Evolutionary conservation across 1,284 basidiomycete genomes (phyloP), one percentile per base, ranked within the genome.

Genomic region (Leccinum pseudoinsigne): DNA sequence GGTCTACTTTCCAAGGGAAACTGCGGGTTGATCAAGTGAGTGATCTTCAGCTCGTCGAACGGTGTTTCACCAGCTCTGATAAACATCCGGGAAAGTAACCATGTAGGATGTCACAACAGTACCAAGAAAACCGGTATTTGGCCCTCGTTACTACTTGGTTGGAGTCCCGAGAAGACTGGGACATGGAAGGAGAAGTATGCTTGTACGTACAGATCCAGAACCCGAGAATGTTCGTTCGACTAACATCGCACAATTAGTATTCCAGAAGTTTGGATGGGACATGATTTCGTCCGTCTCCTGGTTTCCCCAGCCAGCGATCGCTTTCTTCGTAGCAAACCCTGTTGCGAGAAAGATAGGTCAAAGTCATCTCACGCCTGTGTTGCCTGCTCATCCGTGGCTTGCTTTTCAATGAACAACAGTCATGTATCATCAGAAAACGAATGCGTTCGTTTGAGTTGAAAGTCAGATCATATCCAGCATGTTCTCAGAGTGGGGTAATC

Each of bases 191-290:
- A 55, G 11, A 55, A 55, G 10, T 18, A 55, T n/a, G 9, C 28
- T 12, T 18, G 53, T 55, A 18, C 16, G 53, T 55, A 21, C 18
- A 21, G 21, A 50, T 50, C 11, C 21, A n/a, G 16, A 31, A n/a
- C 10, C 5, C 28, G 28, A 21, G 18, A 21, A 50, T 50, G 28
- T 28, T 28, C 28, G 11, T 21, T 12, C 10, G 18, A 50, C 9
- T 55, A 18, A 55, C 16, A 28, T 55, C 53, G 16, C 3, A 55
- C 28, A 34, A 31, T 11, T 11, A 40, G 55, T 16, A 23, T 40
- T 56, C 55, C 55, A 10, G 34, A 56, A 10, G 21, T 56, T 56
- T 40, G 55, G 55, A 38, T 56, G 55, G 31, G 55, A 56, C 34
- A 38, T 26, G 5, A 21, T 56, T 23, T 56, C 55, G n/a, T 21